Evolutionary conservation across 2,329 filamentous ascomycete species (phyloP).

Genomic region (Neonectria coccinea): DNA sequence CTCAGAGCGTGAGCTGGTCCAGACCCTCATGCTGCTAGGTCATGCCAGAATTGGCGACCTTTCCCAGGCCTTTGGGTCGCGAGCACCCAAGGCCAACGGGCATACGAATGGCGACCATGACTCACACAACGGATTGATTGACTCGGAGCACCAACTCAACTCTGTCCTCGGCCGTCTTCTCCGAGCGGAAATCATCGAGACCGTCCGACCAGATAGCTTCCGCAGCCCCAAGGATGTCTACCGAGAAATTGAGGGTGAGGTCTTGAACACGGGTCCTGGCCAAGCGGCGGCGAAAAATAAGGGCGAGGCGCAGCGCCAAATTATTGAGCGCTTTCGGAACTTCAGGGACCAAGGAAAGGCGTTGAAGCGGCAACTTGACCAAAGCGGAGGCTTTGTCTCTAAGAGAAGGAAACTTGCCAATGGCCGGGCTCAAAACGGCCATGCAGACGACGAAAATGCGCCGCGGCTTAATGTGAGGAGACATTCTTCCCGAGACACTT

Average conservation of each 20-base stretch:
- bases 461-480: conserved; percentile 65
- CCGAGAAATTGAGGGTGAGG: conserved; percentile 71
- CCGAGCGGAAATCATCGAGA: conserved; percentile 74
- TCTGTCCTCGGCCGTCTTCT: conserved; percentile 67
- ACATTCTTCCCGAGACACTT: neutral
- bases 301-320: conserved; percentile 68
- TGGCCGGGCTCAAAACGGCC: conserved; percentile 50
- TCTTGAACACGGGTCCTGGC: conserved; percentile 62
- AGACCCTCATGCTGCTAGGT: conserved; percentile 80
- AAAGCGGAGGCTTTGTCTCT: conserved; percentile 52
- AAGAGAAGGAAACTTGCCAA: conserved; percentile 69
- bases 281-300: conserved; percentile 70
- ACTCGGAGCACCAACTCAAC: conserved; percentile 62
- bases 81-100: conserved; percentile 52
- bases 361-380: conserved; percentile 64
- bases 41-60: conserved; percentile 80
- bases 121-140: conserved; percentile 52
- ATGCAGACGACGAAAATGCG: conserved; percentile 53
- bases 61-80: conserved; percentile 68
- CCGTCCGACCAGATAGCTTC: conserved; percentile 68
- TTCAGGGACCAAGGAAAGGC: conserved; percentile 64
- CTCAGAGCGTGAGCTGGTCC: conserved; percentile 79
- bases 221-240: conserved; percentile 71
- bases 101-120: conserved; percentile 51
- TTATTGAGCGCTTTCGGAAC: conserved; percentile 65